These are phyloP conservation scores for Geotrichum ghanense DNA, from an alignment of 805 yeast species.

Conservation along the genomic window DNA sequence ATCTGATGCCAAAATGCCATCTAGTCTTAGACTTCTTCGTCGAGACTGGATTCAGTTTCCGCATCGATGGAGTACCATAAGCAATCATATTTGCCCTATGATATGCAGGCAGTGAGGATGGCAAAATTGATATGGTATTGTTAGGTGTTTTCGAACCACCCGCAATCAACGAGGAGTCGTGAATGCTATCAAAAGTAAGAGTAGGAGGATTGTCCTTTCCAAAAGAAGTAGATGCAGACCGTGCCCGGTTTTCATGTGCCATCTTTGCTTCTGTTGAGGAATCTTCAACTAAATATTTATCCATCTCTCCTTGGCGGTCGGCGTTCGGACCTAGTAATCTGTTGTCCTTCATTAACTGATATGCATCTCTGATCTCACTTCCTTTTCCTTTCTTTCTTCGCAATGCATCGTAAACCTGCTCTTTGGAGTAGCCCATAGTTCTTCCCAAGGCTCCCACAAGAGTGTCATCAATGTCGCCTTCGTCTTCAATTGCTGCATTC, in stretches of 20 bases:
- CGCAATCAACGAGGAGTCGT: conserved; percentile 7
- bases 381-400: conserved; percentile 23
- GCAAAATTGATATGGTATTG: conserved; percentile 83
- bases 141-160: conserved; percentile 50
- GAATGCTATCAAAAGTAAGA: conserved; percentile 28
- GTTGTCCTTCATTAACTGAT: conserved; percentile 70
- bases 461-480: conserved; percentile 52
- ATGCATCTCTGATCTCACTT: conserved; percentile 77
- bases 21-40: conserved; percentile 84
- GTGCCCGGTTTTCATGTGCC: neutral
- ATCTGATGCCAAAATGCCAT: conserved; percentile 98
- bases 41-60: conserved; percentile 32
- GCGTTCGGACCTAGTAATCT: conserved; percentile 32
- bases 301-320: conserved; percentile 7
- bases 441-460: conserved; percentile 62
- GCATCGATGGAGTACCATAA: conserved; percentile 35
- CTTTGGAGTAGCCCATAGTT: conserved; percentile 83
- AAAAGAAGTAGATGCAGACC: too few species aligned
- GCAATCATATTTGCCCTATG: conserved; percentile 87
- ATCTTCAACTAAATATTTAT: conserved; percentile 12
- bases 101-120: conserved; percentile 87
- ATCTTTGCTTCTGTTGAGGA: conserved; percentile 5
- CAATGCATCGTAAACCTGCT: conserved; percentile 69
- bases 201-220: conserved; percentile 26
- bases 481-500: neutral